These are phyloP conservation scores for Hibiscus trionum DNA, from an alignment of 345 rosid genomes.

Conservation along the genomic window DNA sequence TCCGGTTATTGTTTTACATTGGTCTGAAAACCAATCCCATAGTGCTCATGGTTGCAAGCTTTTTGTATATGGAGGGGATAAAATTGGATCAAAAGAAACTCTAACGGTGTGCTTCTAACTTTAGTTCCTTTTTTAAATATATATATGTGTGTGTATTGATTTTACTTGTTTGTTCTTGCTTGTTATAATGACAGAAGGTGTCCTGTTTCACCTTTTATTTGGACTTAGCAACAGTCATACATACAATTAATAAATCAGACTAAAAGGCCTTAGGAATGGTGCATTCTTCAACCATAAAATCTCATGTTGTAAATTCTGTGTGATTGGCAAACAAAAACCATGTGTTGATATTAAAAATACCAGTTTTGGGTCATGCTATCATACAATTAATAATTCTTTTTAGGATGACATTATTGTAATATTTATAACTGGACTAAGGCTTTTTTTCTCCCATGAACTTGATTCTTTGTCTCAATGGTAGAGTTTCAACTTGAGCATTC, in stretches of 20 bases:
- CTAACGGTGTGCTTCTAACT: slow-evolving; percentile 45
- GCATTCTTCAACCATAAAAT: neutral
- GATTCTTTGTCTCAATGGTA: neutral
- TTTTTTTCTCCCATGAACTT: neutral
- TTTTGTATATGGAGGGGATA: slow-evolving; percentile 80
- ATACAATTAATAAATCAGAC: neutral
- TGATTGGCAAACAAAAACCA: slow-evolving; percentile 4
- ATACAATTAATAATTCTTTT: slow-evolving; percentile 4
- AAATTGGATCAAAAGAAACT: slow-evolving; percentile 79
- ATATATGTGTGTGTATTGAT: neutral
- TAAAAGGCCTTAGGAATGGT: neutral
- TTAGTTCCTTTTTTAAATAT: neutral
- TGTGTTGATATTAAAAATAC: neutral
- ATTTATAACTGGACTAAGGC: neutral
- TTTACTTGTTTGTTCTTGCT: neutral
- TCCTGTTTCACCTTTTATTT: neutral
- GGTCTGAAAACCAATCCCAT: slow-evolving; percentile 43
- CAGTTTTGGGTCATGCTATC: neutral
- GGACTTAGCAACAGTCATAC: neutral
- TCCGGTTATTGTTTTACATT: slow-evolving; percentile 70
- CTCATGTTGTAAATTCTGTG: neutral
- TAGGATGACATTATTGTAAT: neutral
- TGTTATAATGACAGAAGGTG: neutral
- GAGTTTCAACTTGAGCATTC: slow-evolving; percentile 1
- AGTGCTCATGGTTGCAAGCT: slow-evolving; percentile 51